Base-by-base conservation (phyloP, 1,284 basidiomycete species). In the Anthracocystis walkeri region DNA sequence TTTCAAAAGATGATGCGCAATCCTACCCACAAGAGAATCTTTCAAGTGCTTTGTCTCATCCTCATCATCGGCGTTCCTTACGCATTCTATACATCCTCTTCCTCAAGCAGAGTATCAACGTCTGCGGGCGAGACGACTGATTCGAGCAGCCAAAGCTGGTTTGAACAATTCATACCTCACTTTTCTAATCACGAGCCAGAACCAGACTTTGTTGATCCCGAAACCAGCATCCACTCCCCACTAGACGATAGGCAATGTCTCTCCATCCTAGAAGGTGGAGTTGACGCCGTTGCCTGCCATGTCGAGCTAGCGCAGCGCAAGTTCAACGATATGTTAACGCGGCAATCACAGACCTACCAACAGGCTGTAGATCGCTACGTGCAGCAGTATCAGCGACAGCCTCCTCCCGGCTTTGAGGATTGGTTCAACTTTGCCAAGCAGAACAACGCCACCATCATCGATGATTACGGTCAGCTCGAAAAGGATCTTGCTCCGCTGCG, bases 391-490 rank as follows among this genome's bases (percentile, higher is more conserved):
- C 42, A 55, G 4, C 45, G 64, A 8, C 52, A 55, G 48, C 58
- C 64, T 20, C 64, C 64, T 6, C 64, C 58, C 7, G 64, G 64
- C n/a, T 66, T 66, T 12, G 46, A 55, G 5, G 64, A 55, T 25
- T 66, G 64, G 64, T 66, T 55, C 53, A 40, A 42, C 3, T 66
- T 55, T 14, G 64, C 64, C 6, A 31, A 59, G 21, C 44, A 60
- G 31, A 56, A 66, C 48, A 46, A 66, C 7, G 57, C 52, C 12
- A 23, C 33, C 41, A 60, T 66, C 57, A 60, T 66, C 18, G 64
- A 66, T 42, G 64, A 66, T 10, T 66, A 66, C 45, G 64, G 58
- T 16, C 64, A 66, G 58, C 64, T 66, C 41, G 64, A 66, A n/a
- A 29, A 54, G 29, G 64, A 66, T 23, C 57, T 66, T n/a, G 45